Base-by-base conservation (phyloP, 495 filamentous ascomycete species). In the Talaromyces nanjingensis region DNA sequence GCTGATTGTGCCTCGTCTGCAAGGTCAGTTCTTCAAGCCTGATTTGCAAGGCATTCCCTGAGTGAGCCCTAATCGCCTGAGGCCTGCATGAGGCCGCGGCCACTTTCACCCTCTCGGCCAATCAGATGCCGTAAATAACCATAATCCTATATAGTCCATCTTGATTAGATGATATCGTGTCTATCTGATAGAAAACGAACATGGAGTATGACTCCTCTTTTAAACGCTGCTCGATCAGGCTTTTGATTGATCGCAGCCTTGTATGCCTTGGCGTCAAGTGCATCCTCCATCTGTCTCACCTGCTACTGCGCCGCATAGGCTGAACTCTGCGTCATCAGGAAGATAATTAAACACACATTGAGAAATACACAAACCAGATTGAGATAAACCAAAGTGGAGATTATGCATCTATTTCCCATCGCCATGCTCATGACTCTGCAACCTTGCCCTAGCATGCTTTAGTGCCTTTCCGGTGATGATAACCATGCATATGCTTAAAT, bases 31-130 rank as follows among this genome's bases (percentile, higher is more conserved):
- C 33, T 37, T 37, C 60, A 63, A 6, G 52, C 56, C 31, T 59
- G 31, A 24, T 37, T 59, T 25, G 47, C 68, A 59, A 62, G 39
- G 62, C 33, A 64, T 52, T 62, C 64, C 31, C 66, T 64, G 45
- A 52, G 24, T 49, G 9, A 37, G 39, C 34, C 59, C 29, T 60
- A 54, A 27, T 65, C 49, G 58, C 58, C 33, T 59, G 65, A 59
- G 69, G 66, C 56, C 24, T 56, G 53, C 53, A 56, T 7, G 53
- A 56, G 53, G 53, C 53, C 53, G 18, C 45, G 53, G 53, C 53
- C 53, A 29, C 27, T 56, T 14, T 22, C 20, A 25, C 53, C 12
- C 22, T 14, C 27, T 29, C 29, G 6, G 5, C 56, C 56, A 59
- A 59, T 59, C 56, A 59, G 11, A n/a, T 18, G 53, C 53, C 11